Evolutionary conservation across 2,329 filamentous ascomycete genomes (phyloP).

Genomic region (Allantophomopsis lycopodina): DNA sequence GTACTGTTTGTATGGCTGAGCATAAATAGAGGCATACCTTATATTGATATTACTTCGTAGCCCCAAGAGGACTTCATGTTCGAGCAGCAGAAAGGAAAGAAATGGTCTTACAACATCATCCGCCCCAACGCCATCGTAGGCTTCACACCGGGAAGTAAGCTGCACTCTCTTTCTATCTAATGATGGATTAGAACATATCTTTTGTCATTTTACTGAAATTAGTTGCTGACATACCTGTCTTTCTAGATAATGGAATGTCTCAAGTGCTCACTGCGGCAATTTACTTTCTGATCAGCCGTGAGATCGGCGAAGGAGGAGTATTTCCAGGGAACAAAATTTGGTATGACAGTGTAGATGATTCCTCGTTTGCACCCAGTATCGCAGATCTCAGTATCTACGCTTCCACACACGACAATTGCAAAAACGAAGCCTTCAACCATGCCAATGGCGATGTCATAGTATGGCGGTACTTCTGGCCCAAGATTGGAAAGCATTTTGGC

Average conservation of each 20-base stretch:
- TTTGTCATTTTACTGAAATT: no score
- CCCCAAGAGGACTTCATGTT: conserved; percentile 29
- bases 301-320: conserved; percentile 17
- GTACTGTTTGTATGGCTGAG: no score
- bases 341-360: conserved; percentile 20
- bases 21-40: no score
- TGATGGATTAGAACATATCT: no score
- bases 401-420: conserved; percentile 13
- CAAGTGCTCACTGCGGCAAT: conserved; percentile 4
- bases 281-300: conserved; percentile 12
- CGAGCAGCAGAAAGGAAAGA: conserved; percentile 11
- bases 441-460: conserved; percentile 23
- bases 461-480: conserved; percentile 25
- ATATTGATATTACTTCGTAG: no score
- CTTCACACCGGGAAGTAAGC: conserved; percentile 11
- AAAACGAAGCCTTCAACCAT: conserved; percentile 25
- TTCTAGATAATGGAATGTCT: conserved; percentile 20
- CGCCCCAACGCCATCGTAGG: conserved; percentile 31
- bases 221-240: no score
- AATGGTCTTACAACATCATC: conserved; percentile 26
- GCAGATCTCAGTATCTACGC: conserved; percentile 23
- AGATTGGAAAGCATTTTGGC: conserved; percentile 20
- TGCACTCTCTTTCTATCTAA: not conserved
- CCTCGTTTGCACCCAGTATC: conserved; percentile 19
- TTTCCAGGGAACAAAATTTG: conserved; percentile 20